Conservation (phyloP, 2,329 filamentous ascomycete genomes). For the Monosporascus sp. region DNA sequence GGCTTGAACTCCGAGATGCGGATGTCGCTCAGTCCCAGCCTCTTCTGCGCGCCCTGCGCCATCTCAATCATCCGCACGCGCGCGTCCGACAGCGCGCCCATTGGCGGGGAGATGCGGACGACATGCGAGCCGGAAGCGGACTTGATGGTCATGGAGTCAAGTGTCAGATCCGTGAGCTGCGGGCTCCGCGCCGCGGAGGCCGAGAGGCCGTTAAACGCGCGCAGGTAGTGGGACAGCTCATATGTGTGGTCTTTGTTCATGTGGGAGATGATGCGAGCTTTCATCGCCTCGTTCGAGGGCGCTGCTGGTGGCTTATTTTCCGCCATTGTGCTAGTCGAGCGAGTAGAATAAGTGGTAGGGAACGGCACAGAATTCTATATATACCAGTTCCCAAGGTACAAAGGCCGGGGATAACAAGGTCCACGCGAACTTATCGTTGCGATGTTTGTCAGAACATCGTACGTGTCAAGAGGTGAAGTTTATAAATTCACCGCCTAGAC, state of each 20-base stretch:
- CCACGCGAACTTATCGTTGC: no score
- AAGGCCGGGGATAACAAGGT: no score
- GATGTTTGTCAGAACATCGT: no score
- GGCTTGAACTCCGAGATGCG: constrained; percentile 35
- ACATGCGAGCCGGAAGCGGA: constrained; percentile 43
- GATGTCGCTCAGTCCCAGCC: constrained; percentile 53
- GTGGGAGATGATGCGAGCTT: constrained; percentile 66
- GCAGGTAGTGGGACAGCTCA: constrained; percentile 74
- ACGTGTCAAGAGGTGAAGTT: no score
- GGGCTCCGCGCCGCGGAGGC: constrained; percentile 51
- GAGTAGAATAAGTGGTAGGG: not conserved
- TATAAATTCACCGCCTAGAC: no score
- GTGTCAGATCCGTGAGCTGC: constrained; percentile 59
- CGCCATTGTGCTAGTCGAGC: not conserved
- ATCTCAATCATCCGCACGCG: constrained; percentile 70
- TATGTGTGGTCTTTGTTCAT: constrained; percentile 81
- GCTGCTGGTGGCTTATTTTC: constrained; percentile 7
- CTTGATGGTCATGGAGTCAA: constrained; percentile 56
- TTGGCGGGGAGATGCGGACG: constrained; percentile 65
- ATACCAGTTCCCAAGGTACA: no score
- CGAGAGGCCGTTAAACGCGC: constrained; percentile 61
- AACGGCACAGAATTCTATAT: not conserved
- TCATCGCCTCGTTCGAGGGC: constrained; percentile 39
- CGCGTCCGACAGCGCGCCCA: constrained; percentile 63
- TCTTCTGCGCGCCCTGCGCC: constrained; percentile 50